phyloP scores from a whole-genome alignment of 768 basidiomycete species.

The Collybia sp. region DNA sequence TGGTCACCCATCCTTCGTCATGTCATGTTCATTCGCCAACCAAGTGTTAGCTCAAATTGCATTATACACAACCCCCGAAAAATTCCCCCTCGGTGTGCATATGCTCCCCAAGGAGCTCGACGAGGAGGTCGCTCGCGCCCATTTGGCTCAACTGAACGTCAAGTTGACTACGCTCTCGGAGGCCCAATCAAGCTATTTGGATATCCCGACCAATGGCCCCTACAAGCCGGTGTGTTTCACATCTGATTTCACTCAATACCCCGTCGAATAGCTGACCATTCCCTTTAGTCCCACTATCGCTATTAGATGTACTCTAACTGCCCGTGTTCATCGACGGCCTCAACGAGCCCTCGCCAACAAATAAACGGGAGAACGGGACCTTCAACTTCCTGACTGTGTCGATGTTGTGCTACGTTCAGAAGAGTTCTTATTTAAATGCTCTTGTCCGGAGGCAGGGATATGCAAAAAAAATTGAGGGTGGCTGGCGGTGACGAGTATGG shows the following conservation, averaged over 20 bases:
- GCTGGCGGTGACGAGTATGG: slow-evolving; percentile 16
- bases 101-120: slow-evolving; percentile 98
- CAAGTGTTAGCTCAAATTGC: slow-evolving; percentile 98
- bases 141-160: slow-evolving; percentile 87
- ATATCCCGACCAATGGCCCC: slow-evolving; percentile 77
- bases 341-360: slow-evolving; percentile 70
- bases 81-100: slow-evolving; percentile 96
- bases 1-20: slow-evolving; percentile 98
- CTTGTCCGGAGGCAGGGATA: slow-evolving; percentile 38
- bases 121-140: slow-evolving; percentile 98
- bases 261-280: background rate
- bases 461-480: slow-evolving; percentile 18
- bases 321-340: slow-evolving; percentile 54
- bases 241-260: background rate
- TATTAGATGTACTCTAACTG: slow-evolving; percentile 32
- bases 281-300: slow-evolving; percentile 33
- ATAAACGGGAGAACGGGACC: slow-evolving; percentile 54
- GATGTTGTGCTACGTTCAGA: slow-evolving; percentile 49
- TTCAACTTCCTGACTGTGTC: slow-evolving; percentile 59
- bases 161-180: slow-evolving; percentile 77
- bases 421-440: slow-evolving; percentile 39
- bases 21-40: slow-evolving; percentile 99
- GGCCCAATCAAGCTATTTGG: slow-evolving; percentile 86
- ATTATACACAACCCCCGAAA: slow-evolving; percentile 89
- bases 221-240: slow-evolving; percentile 43